Conservation (phyloP, 2,329 filamentous ascomycete species). For the Ampelomyces quisqualis region DNA sequence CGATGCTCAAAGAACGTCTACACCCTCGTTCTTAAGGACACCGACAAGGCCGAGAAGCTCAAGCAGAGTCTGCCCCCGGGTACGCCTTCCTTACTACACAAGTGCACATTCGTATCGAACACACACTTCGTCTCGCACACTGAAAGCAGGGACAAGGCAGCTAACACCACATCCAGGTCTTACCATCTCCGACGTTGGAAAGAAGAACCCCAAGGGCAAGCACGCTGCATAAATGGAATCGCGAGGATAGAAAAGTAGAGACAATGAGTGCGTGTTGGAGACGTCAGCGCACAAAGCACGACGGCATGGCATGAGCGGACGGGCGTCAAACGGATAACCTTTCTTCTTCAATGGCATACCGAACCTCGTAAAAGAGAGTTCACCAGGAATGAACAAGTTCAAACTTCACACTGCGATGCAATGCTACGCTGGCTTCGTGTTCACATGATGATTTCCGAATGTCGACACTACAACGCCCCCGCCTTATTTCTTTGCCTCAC, state of each 20-base stretch:
- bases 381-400: slow-evolving; percentile 35
- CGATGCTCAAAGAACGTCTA: slow-evolving; percentile 95
- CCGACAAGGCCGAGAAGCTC: slow-evolving; percentile 99
- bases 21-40: slow-evolving; percentile 97
- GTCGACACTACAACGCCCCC: slow-evolving; percentile 6
- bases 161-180: slow-evolving; percentile 49
- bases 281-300: slow-evolving; percentile 16
- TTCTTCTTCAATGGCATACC: slow-evolving; percentile 38
- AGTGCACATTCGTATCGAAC: neutral
- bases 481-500: slow-evolving; percentile 40
- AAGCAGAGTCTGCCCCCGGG: slow-evolving; percentile 98
- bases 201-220: slow-evolving; percentile 63
- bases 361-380: slow-evolving; percentile 25
- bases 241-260: slow-evolving; percentile 7
- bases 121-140: neutral
- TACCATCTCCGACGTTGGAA: slow-evolving; percentile 60
- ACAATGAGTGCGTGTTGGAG: slow-evolving; percentile 9
- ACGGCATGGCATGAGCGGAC: slow-evolving; percentile 28
- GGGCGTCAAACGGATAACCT: slow-evolving; percentile 37
- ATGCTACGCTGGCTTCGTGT: neutral
- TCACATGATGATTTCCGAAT: neutral
- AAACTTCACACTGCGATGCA: slow-evolving; percentile 23
- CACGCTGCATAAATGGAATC: slow-evolving; percentile 36
- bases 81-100: slow-evolving; percentile 56
- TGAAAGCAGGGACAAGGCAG: neutral